Evolutionary conservation across 2,329 filamentous ascomycete genomes (phyloP).

Genomic region (Fonsecaea pedrosoi): DNA sequence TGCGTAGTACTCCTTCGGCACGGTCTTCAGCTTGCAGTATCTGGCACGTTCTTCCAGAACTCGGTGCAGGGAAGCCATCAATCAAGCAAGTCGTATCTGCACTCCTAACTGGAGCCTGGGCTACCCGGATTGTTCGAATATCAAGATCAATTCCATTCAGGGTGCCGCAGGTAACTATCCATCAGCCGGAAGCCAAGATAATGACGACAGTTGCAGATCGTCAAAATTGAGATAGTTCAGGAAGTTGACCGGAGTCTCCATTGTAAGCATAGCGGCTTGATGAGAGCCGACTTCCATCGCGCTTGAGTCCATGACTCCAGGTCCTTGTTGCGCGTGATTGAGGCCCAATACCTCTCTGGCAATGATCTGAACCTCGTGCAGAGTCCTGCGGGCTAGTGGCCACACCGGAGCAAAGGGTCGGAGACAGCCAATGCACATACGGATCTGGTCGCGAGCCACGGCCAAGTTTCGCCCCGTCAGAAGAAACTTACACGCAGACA

Average conservation of each 20-base stretch:
- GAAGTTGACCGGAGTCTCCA: background rate
- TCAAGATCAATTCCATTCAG: background rate
- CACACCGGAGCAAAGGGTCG: slow-evolving; percentile 48
- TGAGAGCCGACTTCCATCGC: background rate
- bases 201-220: background rate
- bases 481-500: slow-evolving; percentile 49
- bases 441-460: slow-evolving; percentile 52
- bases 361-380: slow-evolving; percentile 51
- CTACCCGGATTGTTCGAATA: background rate
- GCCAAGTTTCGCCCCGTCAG: slow-evolving; percentile 45
- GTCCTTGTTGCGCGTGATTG: background rate
- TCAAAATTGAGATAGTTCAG: slow-evolving; percentile 1
- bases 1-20: too few relatives aligned
- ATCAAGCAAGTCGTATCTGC: background rate
- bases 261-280: background rate
- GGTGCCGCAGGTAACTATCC: background rate
- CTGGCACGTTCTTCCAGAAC: too few relatives aligned
- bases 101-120: background rate
- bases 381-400: slow-evolving; percentile 47
- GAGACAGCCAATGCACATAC: slow-evolving; percentile 52
- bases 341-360: slow-evolving; percentile 44
- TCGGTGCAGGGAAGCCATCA: too few relatives aligned
- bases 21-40: too few relatives aligned
- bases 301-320: background rate
- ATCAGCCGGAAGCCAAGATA: background rate